phyloP scores from a whole-genome alignment of 1,284 basidiomycete species.

The Pseudozyma pruni region DNA sequence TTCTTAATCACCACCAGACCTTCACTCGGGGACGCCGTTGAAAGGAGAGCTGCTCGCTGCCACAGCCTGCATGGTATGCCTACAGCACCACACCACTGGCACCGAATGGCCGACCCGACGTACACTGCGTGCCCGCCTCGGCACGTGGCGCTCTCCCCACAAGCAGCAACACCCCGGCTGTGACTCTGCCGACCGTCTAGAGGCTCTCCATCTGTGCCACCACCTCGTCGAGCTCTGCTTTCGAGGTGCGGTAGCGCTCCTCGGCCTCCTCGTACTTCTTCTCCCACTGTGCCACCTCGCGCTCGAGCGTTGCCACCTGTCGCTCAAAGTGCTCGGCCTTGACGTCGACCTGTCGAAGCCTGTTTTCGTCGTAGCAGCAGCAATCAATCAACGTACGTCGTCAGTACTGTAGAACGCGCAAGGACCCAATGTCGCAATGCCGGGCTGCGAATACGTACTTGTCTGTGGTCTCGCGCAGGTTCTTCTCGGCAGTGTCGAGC shows the following conservation, averaged over 20 bases:
- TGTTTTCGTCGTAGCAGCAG: conserved; percentile 66
- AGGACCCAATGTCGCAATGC: no score
- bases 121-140: no score
- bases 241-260: conserved; percentile 79
- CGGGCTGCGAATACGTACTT: conserved; percentile 75
- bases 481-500: conserved; percentile 94
- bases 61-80: conserved; percentile 29
- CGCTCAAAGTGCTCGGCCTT: conserved; percentile 99
- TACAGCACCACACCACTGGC: background rate
- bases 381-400: no score
- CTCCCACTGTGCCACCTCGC: conserved; percentile 93
- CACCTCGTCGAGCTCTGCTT: conserved; percentile 89
- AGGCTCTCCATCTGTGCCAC: conserved; percentile 83
- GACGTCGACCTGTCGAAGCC: conserved; percentile 95
- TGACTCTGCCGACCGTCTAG: conserved; percentile 66
- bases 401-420: background rate
- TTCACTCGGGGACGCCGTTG: conserved; percentile 11
- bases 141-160: background rate
- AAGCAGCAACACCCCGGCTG: conserved; percentile 8
- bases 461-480: conserved; percentile 94
- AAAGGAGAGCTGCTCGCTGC: conserved; percentile 11
- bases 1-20: conserved; percentile 15
- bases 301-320: conserved; percentile 84
- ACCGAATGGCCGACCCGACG: background rate
- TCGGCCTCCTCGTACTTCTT: conserved; percentile 89